phyloP scores from a whole-genome alignment of 1,284 basidiomycete genomes.

The Bondarzewia mesenterica region DNA sequence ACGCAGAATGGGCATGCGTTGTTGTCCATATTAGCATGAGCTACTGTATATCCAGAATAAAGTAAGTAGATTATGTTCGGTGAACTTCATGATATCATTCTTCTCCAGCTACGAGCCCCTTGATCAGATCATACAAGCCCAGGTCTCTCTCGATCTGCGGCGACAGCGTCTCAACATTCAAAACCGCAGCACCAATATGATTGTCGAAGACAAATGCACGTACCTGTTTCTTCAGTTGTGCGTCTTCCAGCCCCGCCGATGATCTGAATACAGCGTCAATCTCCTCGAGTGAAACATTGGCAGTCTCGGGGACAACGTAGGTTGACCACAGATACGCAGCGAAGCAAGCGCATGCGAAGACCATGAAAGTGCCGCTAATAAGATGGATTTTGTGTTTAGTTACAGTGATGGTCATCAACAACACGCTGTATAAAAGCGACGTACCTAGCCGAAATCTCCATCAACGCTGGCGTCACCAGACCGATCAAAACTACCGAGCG shows the following conservation, averaged over 20 bases:
- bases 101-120: not conserved
- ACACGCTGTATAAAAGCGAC: constrained; percentile 15
- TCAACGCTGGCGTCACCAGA: constrained; percentile 66
- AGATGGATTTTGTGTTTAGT: too few species aligned
- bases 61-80: not conserved
- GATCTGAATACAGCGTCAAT: constrained; percentile 63
- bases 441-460: constrained; percentile 55
- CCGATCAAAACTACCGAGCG: constrained; percentile 61
- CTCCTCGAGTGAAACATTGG: constrained; percentile 68
- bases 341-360: constrained; percentile 60
- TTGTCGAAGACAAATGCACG: too few species aligned
- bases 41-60: too few species aligned
- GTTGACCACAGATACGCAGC: constrained; percentile 62
- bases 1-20: too few species aligned
- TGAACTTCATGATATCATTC: not conserved
- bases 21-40: too few species aligned
- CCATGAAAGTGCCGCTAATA: constrained; percentile 44
- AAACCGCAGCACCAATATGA: not conserved
- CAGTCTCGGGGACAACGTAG: constrained; percentile 67
- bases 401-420: constrained; percentile 3
- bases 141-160: constrained; percentile 30
- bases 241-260: constrained; percentile 48
- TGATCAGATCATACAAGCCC: constrained; percentile 16
- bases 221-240: constrained; percentile 39
- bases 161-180: constrained; percentile 2